These are phyloP conservation scores for Cercospora sp. DNA, from an alignment of 2,329 filamentous ascomycete genomes.

Conservation along the genomic window DNA sequence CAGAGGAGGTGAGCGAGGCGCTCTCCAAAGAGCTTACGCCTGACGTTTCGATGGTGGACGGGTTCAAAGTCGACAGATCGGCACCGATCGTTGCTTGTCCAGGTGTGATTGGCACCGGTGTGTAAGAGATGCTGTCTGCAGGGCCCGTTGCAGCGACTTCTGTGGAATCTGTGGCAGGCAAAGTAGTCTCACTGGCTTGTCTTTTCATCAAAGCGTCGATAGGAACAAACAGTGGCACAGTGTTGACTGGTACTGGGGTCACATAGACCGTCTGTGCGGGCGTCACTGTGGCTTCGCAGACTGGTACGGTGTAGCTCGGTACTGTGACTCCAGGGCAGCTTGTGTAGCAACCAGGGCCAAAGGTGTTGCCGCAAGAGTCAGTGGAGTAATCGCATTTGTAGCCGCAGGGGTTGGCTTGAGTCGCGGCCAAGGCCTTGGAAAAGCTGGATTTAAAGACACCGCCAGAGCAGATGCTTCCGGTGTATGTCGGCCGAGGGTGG, in stretches of 20 bases:
- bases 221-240: constrained; percentile 1
- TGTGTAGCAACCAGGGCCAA: constrained; percentile 28
- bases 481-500: constrained; percentile 28
- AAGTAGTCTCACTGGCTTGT: background rate
- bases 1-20: background rate
- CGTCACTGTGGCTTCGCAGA: constrained; percentile 11
- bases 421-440: constrained; percentile 14
- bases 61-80: background rate
- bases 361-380: constrained; percentile 29
- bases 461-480: constrained; percentile 23
- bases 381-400: constrained; percentile 25
- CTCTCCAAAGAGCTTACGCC: background rate
- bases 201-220: constrained; percentile 7
- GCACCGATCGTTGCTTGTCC: constrained; percentile 5
- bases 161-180: background rate
- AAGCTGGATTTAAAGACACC: constrained; percentile 10
- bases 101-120: background rate
- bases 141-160: background rate
- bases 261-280: constrained; percentile 7
- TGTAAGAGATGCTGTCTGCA: background rate
- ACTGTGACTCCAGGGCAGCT: constrained; percentile 17
- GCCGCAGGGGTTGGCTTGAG: constrained; percentile 18
- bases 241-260: constrained; percentile 4
- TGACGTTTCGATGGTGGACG: background rate
- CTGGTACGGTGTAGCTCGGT: constrained; percentile 24